These are phyloP conservation scores for Glebionis coronaria DNA, from an alignment of 129 eudicot species.

Conservation along the genomic window DNA sequence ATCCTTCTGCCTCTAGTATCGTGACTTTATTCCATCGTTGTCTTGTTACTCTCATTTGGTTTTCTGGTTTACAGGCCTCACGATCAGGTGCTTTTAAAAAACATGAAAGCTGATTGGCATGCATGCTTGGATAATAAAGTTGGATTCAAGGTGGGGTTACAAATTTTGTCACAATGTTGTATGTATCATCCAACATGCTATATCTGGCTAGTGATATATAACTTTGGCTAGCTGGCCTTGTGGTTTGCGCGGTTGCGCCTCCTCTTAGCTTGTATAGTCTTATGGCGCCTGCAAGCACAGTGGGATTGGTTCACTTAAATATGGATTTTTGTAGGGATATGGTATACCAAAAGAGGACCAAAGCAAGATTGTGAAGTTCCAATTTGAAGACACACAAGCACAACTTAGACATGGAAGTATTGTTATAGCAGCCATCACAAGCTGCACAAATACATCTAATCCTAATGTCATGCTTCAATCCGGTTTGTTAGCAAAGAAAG, in stretches of 20 bases:
- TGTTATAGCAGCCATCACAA: slow-evolving; percentile 35
- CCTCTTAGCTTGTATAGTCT: too few species aligned
- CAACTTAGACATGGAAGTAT: slow-evolving; percentile 25
- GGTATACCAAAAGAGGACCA: slow-evolving; percentile 21
- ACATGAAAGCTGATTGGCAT: slow-evolving; percentile 30
- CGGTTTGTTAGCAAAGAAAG: slow-evolving; percentile 30
- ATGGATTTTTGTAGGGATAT: slow-evolving; percentile 19
- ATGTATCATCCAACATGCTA: not conserved
- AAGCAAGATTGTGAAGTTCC: slow-evolving; percentile 19
- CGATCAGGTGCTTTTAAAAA: slow-evolving; percentile 25
- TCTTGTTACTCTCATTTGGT: not conserved
- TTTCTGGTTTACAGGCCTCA: slow-evolving; percentile 24
- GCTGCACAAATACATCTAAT: slow-evolving; percentile 37
- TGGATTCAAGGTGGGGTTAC: slow-evolving; percentile 29
- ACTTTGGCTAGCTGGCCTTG: too few species aligned
- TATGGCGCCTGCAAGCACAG: too few species aligned
- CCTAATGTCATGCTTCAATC: slow-evolving; percentile 32
- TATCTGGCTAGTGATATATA: too few species aligned
- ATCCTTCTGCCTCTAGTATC: too few species aligned
- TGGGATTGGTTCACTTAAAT: not conserved
- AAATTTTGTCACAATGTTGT: not conserved
- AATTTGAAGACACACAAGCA: slow-evolving; percentile 6
- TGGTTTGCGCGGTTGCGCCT: too few species aligned
- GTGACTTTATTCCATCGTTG: too few species aligned
- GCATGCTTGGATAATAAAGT: slow-evolving; percentile 28